phyloP scores from a whole-genome alignment of 2,329 filamentous ascomycete species.

The Colletotrichum chlorophyti region DNA sequence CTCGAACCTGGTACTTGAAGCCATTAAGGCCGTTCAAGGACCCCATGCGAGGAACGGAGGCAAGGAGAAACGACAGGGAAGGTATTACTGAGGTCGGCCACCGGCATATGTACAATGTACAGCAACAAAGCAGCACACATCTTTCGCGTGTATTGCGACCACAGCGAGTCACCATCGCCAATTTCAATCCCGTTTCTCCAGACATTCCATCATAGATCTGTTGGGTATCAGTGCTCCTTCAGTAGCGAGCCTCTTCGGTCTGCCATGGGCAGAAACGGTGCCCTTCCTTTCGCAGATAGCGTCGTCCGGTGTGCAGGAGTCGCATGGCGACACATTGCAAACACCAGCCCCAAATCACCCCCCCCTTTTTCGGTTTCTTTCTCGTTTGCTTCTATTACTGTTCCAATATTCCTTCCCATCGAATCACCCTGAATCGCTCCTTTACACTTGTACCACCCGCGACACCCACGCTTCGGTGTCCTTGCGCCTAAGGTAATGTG shows the following conservation, averaged over 20 bases:
- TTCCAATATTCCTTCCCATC: not conserved
- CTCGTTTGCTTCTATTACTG: too few relatives aligned
- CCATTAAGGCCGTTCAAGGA: slow-evolving; percentile 11
- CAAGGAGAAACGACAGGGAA: slow-evolving; percentile 6
- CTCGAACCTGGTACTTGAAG: too few relatives aligned
- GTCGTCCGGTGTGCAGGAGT: slow-evolving; percentile 4
- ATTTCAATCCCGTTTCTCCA: too few relatives aligned
- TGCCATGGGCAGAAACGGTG: not conserved
- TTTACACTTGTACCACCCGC: not conserved
- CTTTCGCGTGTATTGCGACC: too few relatives aligned
- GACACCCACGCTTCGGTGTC: slow-evolving; percentile 3
- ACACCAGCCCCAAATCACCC: slow-evolving; percentile 17
- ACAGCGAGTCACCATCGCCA: too few relatives aligned
- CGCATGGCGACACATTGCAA: slow-evolving; percentile 10
- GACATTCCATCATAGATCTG: too few relatives aligned
- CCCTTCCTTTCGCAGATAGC: not conserved
- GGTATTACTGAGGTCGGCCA: not conserved
- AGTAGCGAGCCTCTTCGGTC: too few relatives aligned
- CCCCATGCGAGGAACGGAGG: slow-evolving; percentile 18
- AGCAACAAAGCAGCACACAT: not conserved
- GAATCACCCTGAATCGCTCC: slow-evolving; percentile 4
- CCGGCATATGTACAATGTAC: too few relatives aligned
- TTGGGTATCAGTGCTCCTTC: too few relatives aligned
- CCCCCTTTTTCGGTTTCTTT: slow-evolving; percentile 19
- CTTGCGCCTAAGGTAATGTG: too few relatives aligned